Evolutionary conservation across 306 rosid species (phyloP).

Genomic region (Prunus dulcis): DNA sequence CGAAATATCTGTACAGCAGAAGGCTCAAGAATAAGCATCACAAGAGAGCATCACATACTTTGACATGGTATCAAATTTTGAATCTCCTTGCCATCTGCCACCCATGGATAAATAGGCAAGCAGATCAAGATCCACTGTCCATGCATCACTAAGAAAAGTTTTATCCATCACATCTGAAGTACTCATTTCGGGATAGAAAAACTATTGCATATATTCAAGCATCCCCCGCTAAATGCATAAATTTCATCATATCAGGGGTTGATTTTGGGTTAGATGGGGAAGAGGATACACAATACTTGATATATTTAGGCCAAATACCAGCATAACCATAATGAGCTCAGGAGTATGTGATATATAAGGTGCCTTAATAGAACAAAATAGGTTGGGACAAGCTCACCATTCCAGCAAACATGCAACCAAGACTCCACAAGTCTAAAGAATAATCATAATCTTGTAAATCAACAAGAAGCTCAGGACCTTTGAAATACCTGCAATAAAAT

Average conservation of each 20-base stretch:
- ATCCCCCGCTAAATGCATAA: not conserved
- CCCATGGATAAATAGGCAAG: conserved; percentile 27
- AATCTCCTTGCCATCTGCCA: conserved; percentile 26
- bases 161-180: not conserved
- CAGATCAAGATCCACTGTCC: conserved; percentile 22
- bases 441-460: conserved; percentile 97
- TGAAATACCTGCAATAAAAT: conserved; percentile 66
- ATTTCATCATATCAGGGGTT: not conserved
- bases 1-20: conserved; percentile 75
- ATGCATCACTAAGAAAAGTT: not conserved
- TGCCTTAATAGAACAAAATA: not conserved
- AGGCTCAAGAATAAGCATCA: conserved; percentile 38
- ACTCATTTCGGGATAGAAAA: not conserved
- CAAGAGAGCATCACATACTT: conserved; percentile 19
- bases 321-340: not conserved
- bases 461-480: conserved; percentile 97
- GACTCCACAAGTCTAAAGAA: conserved; percentile 91
- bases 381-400: conserved; percentile 54
- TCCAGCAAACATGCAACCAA: conserved; percentile 97
- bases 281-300: not conserved
- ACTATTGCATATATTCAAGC: not conserved
- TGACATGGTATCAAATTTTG: conserved; percentile 21
- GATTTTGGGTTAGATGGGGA: not conserved
- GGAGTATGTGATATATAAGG: not conserved
- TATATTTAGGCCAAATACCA: not conserved